Evolutionary conservation across 208 protist genomes (phyloP), one percentile per base, ranked within the genome.

Genomic region (Wallacemonas rigidus): DNA sequence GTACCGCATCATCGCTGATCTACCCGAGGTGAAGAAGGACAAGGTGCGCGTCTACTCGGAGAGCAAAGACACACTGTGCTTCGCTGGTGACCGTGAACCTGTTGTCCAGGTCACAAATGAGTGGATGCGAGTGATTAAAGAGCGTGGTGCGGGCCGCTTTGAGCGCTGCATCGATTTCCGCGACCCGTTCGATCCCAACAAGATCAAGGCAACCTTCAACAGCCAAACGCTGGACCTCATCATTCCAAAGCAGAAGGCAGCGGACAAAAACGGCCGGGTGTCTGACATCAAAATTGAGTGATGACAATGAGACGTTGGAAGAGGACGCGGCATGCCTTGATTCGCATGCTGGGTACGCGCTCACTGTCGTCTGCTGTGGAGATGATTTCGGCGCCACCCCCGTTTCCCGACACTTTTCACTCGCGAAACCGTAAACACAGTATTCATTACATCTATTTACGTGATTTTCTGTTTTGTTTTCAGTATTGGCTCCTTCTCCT

Each of bases 81-180:
- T 51, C 94, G 89, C 73, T 48, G 81, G 81, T 45, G 67, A 81
- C 44, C 61, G 77, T 26, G 65, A 76, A 8, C 53, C 83, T 12
- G 56, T 80, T 36, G 41, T 72, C 26, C 47, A 39, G 1, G 45
- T 54, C 53, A 41, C 38, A 4, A 36, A 26, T 12, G 68, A 60
- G 14, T 72, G 55, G 53, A 47, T 54, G 15, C 15, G 43, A 14
- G 45, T 88, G 50, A 63, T 92, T 35, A 64, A 68, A 2, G 90
- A 95, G 76, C 88, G 90, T 55, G 84, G 82, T 1, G 41, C 45
- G 50, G 87, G 88, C 14, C 73, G 82, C 15, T 95, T 95, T 68
- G 84, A 93, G 74, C 87, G 90, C 39, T 95, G 90, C 75, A 80
- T 95, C 47, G 77, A 89, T 6, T 71, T 95, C 17, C 81, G 80